A percentile compares a stretch with the other conserved stretches of the same genome.
phyloP scores from a whole-genome alignment of 139 green algal species.

The Chlamydomonas applanata region DNA sequence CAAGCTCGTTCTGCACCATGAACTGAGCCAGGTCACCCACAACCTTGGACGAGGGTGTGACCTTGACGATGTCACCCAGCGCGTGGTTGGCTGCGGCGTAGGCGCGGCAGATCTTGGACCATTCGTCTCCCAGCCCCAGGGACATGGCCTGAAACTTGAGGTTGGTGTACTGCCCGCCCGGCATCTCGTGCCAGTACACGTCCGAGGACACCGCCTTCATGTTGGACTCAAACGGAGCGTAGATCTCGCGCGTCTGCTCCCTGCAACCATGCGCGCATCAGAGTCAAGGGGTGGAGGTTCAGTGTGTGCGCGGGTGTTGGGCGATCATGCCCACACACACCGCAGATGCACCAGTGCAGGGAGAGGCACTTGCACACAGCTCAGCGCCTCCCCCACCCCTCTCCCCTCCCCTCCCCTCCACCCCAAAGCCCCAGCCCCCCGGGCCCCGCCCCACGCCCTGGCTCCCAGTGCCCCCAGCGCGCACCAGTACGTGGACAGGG shows the following conservation, averaged over 20 bases:
- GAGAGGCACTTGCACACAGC: too few species aligned
- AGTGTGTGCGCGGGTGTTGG: neutral
- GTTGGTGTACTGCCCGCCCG: slow-evolving; percentile 65
- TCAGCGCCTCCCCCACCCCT: too few species aligned
- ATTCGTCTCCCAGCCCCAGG: slow-evolving; percentile 82
- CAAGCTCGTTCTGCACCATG: slow-evolving; percentile 91
- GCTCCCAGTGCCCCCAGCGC: too few species aligned
- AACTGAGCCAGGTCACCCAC: slow-evolving; percentile 96
- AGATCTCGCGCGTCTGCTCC: slow-evolving; percentile 82
- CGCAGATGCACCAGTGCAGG: neutral
- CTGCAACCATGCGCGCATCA: slow-evolving; percentile 16
- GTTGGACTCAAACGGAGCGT: slow-evolving; percentile 88
- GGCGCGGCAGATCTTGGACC: slow-evolving; percentile 77
- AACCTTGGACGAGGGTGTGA: slow-evolving; percentile 49
- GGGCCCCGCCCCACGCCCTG: neutral
- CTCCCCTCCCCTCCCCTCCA: neutral
- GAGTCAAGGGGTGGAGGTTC: neutral
- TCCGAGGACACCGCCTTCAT: slow-evolving; percentile 62
- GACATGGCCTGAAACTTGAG: slow-evolving; percentile 55
- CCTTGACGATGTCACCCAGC: slow-evolving; percentile 93
- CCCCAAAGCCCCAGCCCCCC: neutral
- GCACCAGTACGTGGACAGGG: slow-evolving; percentile 76
- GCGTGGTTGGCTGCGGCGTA: slow-evolving; percentile 88
- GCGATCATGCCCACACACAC: neutral
- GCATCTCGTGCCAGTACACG: slow-evolving; percentile 96